Base-by-base conservation (phyloP, 2,329 filamentous ascomycete species). In the Fusarium circinatum region DNA sequence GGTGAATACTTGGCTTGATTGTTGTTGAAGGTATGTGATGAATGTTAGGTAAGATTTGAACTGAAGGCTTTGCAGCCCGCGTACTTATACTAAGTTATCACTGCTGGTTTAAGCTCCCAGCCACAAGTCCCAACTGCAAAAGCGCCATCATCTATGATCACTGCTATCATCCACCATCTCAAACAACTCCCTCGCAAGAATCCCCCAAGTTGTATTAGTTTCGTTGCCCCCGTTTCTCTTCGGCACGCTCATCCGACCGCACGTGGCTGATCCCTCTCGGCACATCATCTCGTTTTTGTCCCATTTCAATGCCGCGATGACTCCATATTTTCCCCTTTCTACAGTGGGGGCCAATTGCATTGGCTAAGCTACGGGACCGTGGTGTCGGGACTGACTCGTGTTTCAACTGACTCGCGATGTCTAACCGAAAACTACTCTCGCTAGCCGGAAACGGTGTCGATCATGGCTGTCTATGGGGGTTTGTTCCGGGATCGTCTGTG, bases 151-250 rank as follows among this genome's bases (percentile, higher is more conserved):
- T 47, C 7, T 20, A 28, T 28, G 13, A 22, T 17, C 34, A 17
- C 36, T 22, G 10, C 51, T n/a, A 38, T 38, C 11, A 54, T 38
- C 18, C 20, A 22, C 24, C 11, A 17, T 38, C 49, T 36, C n/a
- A 38, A 38, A 38, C 34, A 26, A 54, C 34, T 38, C n/a, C 18
- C 51, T 54, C 34, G 51, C 51, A 54, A 54, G 51, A 28, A 54
- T 38, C 24, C 24, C 51, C 51, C 51, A 28, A 54, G 51, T 54
- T 17, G 51, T 26, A 54, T 54, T 54, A 38, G 51, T 8, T 24
- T 4, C 7, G 3, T 4, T 2, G 6, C 3, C 17, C 2, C n/a
- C 32, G 18, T 26, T 28, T 4, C 18, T 52, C 18, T 6, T 38
- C 51, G 51, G 34, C 51, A 38, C 51, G 2, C 24, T 54, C n/a